Conservation (phyloP, 768 basidiomycete species). For the Trametes cubensis region DNA sequence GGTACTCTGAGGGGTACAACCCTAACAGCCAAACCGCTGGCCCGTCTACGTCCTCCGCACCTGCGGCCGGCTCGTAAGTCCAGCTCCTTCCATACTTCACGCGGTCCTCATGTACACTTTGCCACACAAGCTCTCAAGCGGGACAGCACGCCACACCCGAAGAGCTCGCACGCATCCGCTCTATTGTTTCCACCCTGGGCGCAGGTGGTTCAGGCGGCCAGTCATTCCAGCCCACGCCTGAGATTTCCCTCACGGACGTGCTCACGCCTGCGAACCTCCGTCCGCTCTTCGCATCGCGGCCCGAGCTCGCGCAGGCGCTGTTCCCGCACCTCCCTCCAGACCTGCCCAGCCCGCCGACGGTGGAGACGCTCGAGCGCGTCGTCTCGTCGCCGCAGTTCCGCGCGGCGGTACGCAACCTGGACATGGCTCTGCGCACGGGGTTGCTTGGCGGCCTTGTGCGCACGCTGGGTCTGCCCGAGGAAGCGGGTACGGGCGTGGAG, state of each 20-base stretch:
- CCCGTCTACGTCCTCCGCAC: slow-evolving; percentile 49
- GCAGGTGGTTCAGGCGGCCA: slow-evolving; percentile 24
- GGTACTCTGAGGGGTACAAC: slow-evolving; percentile 57
- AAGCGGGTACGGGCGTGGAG: slow-evolving; percentile 75
- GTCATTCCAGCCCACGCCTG: slow-evolving; percentile 33
- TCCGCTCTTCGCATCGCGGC: slow-evolving; percentile 71
- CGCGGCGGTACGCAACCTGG: slow-evolving; percentile 74
- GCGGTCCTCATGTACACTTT: neutral
- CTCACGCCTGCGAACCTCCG: slow-evolving; percentile 72
- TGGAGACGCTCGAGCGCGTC: slow-evolving; percentile 71
- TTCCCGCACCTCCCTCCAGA: slow-evolving; percentile 85
- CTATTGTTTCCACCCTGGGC: slow-evolving; percentile 45
- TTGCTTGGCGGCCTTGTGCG: slow-evolving; percentile 74
- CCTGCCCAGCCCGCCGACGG: slow-evolving; percentile 66
- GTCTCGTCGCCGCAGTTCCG: slow-evolving; percentile 86
- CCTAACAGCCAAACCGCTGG: slow-evolving; percentile 40
- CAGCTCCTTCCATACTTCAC: neutral
- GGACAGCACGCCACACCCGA: slow-evolving; percentile 50
- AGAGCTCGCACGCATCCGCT: slow-evolving; percentile 63
- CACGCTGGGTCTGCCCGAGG: slow-evolving; percentile 80
- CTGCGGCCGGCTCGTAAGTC: slow-evolving; percentile 23
- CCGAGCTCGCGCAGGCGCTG: slow-evolving; percentile 66
- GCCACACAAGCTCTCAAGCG: slow-evolving; percentile 12
- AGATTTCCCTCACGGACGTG: slow-evolving; percentile 73
- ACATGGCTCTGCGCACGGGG: slow-evolving; percentile 84